Conservation (phyloP, 768 basidiomycete genomes). For the Kwoniella sp. region DNA sequence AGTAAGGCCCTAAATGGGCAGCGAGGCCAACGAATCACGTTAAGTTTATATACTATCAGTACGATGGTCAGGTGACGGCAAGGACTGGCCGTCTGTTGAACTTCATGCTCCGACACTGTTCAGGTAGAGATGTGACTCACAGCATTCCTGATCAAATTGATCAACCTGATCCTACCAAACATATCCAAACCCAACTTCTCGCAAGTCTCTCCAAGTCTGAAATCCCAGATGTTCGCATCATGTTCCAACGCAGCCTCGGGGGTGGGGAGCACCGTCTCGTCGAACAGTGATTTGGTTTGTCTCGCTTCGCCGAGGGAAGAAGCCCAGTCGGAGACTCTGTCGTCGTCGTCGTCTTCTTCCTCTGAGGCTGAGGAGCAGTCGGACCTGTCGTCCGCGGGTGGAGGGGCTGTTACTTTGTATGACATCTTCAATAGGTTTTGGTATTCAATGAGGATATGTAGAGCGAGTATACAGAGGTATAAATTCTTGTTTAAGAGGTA, state of each 20-base stretch:
- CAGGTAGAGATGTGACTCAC: too few relatives aligned
- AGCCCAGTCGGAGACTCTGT: slow-evolving; percentile 44
- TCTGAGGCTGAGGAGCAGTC: slow-evolving; percentile 12
- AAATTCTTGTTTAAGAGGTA: too few relatives aligned
- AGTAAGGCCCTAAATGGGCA: slow-evolving; percentile 4
- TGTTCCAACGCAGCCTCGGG: slow-evolving; percentile 43
- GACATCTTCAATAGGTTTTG: too few relatives aligned
- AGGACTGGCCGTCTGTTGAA: too few relatives aligned
- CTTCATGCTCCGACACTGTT: too few relatives aligned
- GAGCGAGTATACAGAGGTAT: too few relatives aligned
- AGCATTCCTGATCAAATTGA: slow-evolving; percentile 77
- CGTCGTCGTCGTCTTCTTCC: slow-evolving; percentile 29
- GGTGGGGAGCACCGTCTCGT: slow-evolving; percentile 33
- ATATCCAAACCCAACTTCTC: slow-evolving; percentile 63
- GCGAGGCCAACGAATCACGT: too few relatives aligned
- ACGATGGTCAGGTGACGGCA: too few relatives aligned
- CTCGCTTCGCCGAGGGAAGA: slow-evolving; percentile 40
- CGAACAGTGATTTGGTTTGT: slow-evolving; percentile 44
- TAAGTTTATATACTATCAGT: too few relatives aligned
- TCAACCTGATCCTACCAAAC: slow-evolving; percentile 74
- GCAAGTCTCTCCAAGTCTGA: slow-evolving; percentile 28
- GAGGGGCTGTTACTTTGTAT: slow-evolving; percentile 20
- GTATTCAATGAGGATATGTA: too few relatives aligned
- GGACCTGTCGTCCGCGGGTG: slow-evolving; percentile 1
- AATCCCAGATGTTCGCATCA: slow-evolving; percentile 34